Conservation (phyloP, 139 green algal genomes). For the Chlamydomonas sp. region DNA sequence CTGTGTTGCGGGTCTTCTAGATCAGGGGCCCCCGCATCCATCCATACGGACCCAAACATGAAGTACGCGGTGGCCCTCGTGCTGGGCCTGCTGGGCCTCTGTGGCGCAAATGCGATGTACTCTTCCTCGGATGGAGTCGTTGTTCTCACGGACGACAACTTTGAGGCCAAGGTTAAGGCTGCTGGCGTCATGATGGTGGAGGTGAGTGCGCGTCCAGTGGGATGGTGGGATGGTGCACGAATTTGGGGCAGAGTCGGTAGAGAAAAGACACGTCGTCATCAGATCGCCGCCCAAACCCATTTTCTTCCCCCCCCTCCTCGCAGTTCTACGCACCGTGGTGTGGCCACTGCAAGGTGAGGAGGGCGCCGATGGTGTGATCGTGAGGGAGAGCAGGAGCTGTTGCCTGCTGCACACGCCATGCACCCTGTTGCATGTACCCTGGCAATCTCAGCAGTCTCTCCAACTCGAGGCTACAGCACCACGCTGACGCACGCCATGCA, state of each 20-base stretch:
- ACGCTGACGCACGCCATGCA: neutral
- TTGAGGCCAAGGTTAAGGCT: slow-evolving; percentile 41
- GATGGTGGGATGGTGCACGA: neutral
- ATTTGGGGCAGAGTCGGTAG: too few species aligned
- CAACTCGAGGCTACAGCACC: too few species aligned
- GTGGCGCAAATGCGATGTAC: too few species aligned
- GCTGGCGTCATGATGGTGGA: slow-evolving; percentile 37
- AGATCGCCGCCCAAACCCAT: neutral
- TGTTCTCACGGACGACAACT: slow-evolving; percentile 30
- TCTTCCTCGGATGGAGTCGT: too few species aligned
- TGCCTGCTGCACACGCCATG: too few species aligned
- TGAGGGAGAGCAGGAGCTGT: neutral
- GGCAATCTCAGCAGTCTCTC: neutral
- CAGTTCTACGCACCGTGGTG: slow-evolving; percentile 60
- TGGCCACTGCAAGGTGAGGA: slow-evolving; percentile 58
- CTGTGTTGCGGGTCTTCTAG: too few species aligned
- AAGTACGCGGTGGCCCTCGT: too few species aligned
- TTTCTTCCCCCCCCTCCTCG: neutral
- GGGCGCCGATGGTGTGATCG: too few species aligned
- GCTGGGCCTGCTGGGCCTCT: too few species aligned
- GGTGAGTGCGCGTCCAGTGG: neutral
- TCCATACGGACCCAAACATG: too few species aligned
- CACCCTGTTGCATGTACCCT: too few species aligned
- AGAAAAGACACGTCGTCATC: neutral
- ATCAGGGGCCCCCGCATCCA: too few species aligned